These are phyloP conservation scores for Salix udensis DNA, from an alignment of 345 rosid genomes.

Conservation along the genomic window DNA sequence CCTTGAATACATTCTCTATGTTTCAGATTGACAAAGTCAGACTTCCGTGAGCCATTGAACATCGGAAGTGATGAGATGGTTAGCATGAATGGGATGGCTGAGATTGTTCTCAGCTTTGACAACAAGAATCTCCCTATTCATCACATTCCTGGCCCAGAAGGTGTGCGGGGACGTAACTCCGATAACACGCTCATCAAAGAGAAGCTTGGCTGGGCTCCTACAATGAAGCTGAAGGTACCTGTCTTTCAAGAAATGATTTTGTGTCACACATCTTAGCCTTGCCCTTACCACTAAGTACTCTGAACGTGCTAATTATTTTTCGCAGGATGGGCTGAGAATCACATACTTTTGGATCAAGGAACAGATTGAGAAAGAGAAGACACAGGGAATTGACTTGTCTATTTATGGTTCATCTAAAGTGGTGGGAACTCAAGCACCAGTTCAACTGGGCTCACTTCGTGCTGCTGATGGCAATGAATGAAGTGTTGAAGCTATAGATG, in stretches of 20 bases:
- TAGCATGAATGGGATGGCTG: constrained; percentile 99
- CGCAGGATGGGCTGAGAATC: constrained; percentile 86
- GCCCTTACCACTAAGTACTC: neutral
- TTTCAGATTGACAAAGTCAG: constrained; percentile 88
- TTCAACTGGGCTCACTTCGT: constrained; percentile 88
- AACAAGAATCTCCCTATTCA: constrained; percentile 83
- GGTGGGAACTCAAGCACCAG: constrained; percentile 98
- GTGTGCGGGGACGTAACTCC: constrained; percentile 98
- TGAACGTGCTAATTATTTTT: neutral
- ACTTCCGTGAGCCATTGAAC: constrained; percentile 96
- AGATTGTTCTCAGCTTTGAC: constrained; percentile 89
- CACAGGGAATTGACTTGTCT: constrained; percentile 64
- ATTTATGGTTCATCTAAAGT: constrained; percentile 90
- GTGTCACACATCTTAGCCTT: neutral
- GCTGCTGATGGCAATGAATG: constrained; percentile 93
- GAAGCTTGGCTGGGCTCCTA: constrained; percentile 99
- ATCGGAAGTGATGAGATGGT: constrained; percentile 99
- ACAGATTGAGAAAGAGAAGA: constrained; percentile 92
- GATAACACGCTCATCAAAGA: constrained; percentile 95
- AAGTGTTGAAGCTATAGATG: constrained; percentile 12
- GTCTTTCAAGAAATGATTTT: neutral
- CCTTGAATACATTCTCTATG: neutral
- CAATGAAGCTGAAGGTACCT: constrained; percentile 86
- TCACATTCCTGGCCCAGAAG: constrained; percentile 98
- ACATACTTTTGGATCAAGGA: constrained; percentile 96